Evolutionary conservation across 306 rosid genomes (phyloP).

Genomic region (Medicago truncatula): MtrunA17r5.0-ANR NC_053048.1:49181001-49181500

Average conservation of each 20-base stretch:
- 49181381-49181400: neutral
- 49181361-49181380: too few species aligned
- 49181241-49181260: too few species aligned
- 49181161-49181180: neutral
- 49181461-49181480: too few species aligned
- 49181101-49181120: neutral
- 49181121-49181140: neutral
- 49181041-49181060: neutral
- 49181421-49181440: neutral
- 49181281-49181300: too few species aligned
- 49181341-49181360: neutral
- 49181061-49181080: neutral
- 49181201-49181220: too few species aligned
- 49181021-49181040: too few species aligned
- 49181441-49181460: neutral
- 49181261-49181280: too few species aligned
- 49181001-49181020: neutral
- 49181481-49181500: too few species aligned
- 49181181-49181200: slow-evolving; percentile 3
- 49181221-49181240: too few species aligned
- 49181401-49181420: neutral
- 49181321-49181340: too few species aligned
- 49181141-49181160: neutral
- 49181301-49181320: too few species aligned
- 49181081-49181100: neutral